Evolutionary conservation across 352 stramenopile species (phyloP).

Genomic region (Pythium chondricola): DNA sequence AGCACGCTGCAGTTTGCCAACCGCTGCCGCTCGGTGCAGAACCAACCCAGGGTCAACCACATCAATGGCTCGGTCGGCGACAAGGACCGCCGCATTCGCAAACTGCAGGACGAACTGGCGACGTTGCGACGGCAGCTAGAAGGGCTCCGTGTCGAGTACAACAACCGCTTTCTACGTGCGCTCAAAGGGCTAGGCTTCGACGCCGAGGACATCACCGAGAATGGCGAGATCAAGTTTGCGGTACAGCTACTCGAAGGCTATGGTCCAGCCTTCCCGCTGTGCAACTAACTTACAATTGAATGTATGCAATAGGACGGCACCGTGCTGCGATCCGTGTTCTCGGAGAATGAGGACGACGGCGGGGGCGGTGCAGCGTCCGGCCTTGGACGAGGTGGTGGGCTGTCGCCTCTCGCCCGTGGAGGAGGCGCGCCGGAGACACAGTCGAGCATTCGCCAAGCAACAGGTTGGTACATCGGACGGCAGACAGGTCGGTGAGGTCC

Average conservation of each 20-base stretch:
- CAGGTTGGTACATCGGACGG: no score
- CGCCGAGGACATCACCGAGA: conserved; percentile 67
- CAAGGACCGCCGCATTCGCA: conserved; percentile 80
- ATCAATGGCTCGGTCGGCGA: conserved; percentile 80
- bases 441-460: neutral
- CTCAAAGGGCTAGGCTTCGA: conserved; percentile 78
- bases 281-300: neutral
- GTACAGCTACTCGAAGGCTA: conserved; percentile 21
- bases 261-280: neutral
- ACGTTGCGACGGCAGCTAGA: conserved; percentile 58
- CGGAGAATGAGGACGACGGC: conserved; percentile 13
- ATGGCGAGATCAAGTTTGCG: conserved; percentile 77
- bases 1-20: conserved; percentile 90
- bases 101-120: conserved; percentile 70
- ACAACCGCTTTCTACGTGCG: conserved; percentile 60
- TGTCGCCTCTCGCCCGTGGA: conserved; percentile 5
- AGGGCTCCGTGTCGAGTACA: conserved; percentile 64
- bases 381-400: conserved; percentile 8
- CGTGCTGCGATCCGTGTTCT: conserved; percentile 58
- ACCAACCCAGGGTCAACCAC: conserved; percentile 83
- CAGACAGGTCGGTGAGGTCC: no score
- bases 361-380: neutral
- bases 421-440: conserved; percentile 8
- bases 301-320: conserved; percentile 43
- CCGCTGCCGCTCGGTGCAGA: conserved; percentile 85